Evolutionary conservation across 495 filamentous ascomycete genomes (phyloP), one percentile per base, ranked within the genome.

Genomic region (Monascus purpureus): DNA sequence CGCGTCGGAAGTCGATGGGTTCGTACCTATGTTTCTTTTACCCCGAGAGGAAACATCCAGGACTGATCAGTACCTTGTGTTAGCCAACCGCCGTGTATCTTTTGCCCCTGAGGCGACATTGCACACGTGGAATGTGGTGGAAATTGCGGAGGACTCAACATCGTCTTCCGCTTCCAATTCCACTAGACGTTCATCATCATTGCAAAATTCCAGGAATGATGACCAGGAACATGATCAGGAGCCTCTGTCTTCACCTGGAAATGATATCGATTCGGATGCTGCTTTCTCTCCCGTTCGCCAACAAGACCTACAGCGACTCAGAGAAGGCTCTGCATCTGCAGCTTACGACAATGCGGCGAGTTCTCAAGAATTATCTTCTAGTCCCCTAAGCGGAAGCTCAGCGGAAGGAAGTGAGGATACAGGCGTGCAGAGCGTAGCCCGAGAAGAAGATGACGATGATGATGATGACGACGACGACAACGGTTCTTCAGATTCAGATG

Each of bases 101-200:
- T 99, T 99, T 49, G 90, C 90, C 4, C 90, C 90, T 1, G 90
- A 99, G 55, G 90, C 90, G 9, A 99, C 90, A 6, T 61, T 99
- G 19, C 90, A 99, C 49, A 99, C 90, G 2, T 99, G 93, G 74
- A 86, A 95, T 47, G 87, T 94, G 32, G 72, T 93, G 2, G 88
- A 96, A 42, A 78, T 88, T 34, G 71, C 76, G 37, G 82, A 84
- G 37, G 85, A 93, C 46, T 82, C 80, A 19, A 92, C 84, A 0
- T 82, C 80, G 9, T 92, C 85, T 3, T 86, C 82, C 19, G 69
- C 83, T 6, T 72, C 82, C 0, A 77, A 76, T 33, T 70, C 68
- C 4, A 80, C 81, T 13, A 64, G 82, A 41, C 68, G 82, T 35
- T 70, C 74, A 27, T 87, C 81, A 2, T 73, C 70, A 13, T 45